Conservation (phyloP, 768 basidiomycete genomes). For the Lactarius vividus region DNA sequence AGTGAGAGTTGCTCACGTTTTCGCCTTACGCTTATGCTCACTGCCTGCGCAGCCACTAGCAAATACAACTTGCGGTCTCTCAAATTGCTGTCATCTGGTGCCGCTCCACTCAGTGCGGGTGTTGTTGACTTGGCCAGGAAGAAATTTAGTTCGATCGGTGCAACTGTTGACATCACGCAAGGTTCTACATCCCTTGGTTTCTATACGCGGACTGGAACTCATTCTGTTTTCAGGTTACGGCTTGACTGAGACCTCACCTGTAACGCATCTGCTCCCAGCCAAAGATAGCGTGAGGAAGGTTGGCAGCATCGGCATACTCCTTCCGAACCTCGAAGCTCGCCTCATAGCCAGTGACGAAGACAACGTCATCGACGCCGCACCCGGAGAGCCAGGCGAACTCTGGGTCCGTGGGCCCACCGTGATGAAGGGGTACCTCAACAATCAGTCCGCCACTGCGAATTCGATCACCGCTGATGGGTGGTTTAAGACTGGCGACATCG, state of each 20-base stretch:
- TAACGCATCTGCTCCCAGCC: constrained; percentile 53
- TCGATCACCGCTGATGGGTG: constrained; percentile 72
- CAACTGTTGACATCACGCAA: constrained; percentile 46
- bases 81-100: constrained; percentile 61
- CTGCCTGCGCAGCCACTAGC: constrained; percentile 47
- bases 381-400: constrained; percentile 69
- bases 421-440: constrained; percentile 86
- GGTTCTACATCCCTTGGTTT: constrained; percentile 38
- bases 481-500: constrained; percentile 91
- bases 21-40: not conserved
- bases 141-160: constrained; percentile 43
- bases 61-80: constrained; percentile 66
- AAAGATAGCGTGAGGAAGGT: constrained; percentile 46
- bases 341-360: constrained; percentile 64
- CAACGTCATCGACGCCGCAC: constrained; percentile 46
- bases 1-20: constrained; percentile 27
- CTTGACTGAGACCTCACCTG: constrained; percentile 80
- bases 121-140: constrained; percentile 50
- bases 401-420: constrained; percentile 77
- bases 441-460: constrained; percentile 63
- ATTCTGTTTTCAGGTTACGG: constrained; percentile 54
- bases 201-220: constrained; percentile 16
- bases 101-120: constrained; percentile 72
- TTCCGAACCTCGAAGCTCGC: constrained; percentile 75
- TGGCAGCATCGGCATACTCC: constrained; percentile 64